Conservation (phyloP, 495 filamentous ascomycete species). For the Gamarada debralockiae region DNA sequence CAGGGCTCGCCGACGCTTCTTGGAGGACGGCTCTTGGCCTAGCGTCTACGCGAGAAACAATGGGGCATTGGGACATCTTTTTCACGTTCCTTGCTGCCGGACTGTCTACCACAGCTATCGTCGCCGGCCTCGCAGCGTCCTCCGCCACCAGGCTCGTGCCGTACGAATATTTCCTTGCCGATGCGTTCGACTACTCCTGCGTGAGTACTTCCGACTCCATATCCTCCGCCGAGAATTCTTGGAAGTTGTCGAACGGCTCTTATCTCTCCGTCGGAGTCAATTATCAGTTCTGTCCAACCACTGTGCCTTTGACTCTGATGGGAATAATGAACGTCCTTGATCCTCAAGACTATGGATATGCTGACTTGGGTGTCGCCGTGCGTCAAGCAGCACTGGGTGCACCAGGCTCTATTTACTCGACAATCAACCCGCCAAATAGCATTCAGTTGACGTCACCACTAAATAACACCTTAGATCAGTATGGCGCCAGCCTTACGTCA, state of each 20-base stretch:
- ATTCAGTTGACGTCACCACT: not conserved
- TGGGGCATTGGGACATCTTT: not conserved
- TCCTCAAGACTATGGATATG: constrained; percentile 3
- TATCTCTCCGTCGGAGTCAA: not conserved
- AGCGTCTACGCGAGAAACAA: not conserved
- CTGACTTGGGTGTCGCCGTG: not conserved
- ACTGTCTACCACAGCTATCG: not conserved
- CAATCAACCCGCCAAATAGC: not conserved
- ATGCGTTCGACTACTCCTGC: not conserved
- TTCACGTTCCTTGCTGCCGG: not conserved
- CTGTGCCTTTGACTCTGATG: not conserved
- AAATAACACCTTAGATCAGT: not conserved
- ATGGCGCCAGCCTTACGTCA: not conserved
- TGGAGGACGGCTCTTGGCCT: constrained; percentile 3
- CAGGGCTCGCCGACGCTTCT: not conserved
- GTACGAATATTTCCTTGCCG: not conserved
- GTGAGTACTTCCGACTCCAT: not conserved
- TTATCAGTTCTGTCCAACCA: not conserved
- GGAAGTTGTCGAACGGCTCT: constrained; percentile 1
- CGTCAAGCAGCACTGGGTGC: not conserved
- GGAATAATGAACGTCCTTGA: not conserved
- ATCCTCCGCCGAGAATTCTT: not conserved
- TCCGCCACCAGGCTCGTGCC: not conserved
- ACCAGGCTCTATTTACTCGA: not conserved
- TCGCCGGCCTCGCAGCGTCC: not conserved